phyloP scores from a whole-genome alignment of 495 filamentous ascomycete species.

The Annulohypoxylon nitens region DNA sequence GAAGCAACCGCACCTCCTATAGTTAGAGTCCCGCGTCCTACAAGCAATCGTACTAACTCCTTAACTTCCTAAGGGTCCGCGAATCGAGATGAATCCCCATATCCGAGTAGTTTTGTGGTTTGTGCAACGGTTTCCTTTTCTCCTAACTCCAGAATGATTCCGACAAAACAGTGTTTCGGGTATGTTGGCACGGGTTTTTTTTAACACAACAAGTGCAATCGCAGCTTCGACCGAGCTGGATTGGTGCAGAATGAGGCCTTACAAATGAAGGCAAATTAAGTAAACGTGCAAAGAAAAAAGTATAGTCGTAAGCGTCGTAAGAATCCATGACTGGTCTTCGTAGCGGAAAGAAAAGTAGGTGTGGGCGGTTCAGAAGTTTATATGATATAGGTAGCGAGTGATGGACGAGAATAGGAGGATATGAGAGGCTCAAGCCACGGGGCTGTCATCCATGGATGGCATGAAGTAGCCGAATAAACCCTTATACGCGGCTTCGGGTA shows the following conservation, averaged over 20 bases:
- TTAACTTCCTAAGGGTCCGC: slow-evolving; percentile 19
- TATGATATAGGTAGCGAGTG: slow-evolving; percentile 52
- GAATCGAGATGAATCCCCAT: slow-evolving; percentile 22
- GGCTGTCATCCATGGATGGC: slow-evolving; percentile 4
- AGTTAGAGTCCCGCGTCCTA: slow-evolving; percentile 25
- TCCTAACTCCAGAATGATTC: slow-evolving; percentile 47
- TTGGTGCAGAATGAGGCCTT: slow-evolving; percentile 23
- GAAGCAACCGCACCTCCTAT: slow-evolving; percentile 33
- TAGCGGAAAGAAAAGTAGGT: slow-evolving; percentile 30
- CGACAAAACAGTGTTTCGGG: slow-evolving; percentile 35
- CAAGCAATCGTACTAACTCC: slow-evolving; percentile 35
- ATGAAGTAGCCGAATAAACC: slow-evolving; percentile 36
- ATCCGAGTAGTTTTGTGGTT: slow-evolving; percentile 26
- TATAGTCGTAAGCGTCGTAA: slow-evolving; percentile 51
- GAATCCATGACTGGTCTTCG: slow-evolving; percentile 46
- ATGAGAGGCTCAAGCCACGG: slow-evolving; percentile 21
- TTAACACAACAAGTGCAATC: slow-evolving; percentile 35
- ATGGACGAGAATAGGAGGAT: slow-evolving; percentile 52
- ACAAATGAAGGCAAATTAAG: slow-evolving; percentile 42
- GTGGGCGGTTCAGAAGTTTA: slow-evolving; percentile 41
- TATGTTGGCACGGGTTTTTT: slow-evolving; percentile 35
- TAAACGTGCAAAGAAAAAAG: slow-evolving; percentile 39
- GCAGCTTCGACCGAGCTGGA: slow-evolving; percentile 24
- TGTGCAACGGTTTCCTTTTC: slow-evolving; percentile 33
- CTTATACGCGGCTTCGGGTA: slow-evolving; percentile 50